Evolutionary conservation across 441 rosid genomes (phyloP).

Genomic region (Populus hybrid): DNA sequence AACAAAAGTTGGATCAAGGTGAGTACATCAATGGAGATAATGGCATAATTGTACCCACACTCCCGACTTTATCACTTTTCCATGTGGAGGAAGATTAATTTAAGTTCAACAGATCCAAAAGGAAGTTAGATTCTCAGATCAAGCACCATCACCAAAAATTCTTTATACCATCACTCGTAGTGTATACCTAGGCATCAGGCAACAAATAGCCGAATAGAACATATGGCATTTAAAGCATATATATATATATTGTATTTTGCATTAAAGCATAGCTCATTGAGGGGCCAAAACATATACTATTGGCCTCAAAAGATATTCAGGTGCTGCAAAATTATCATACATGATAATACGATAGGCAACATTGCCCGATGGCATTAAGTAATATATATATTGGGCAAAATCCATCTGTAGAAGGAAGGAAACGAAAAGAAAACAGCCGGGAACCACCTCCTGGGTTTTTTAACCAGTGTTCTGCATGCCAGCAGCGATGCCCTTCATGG

Average conservation of each 20-base stretch:
- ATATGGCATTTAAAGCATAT: background rate
- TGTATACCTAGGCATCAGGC: no score
- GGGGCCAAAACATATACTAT: background rate
- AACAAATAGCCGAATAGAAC: background rate
- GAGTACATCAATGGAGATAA: no score
- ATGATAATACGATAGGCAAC: constrained; percentile 4
- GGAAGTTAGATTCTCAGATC: no score
- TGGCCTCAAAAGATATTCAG: background rate
- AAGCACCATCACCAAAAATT: no score
- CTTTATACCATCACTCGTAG: no score
- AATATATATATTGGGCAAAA: constrained; percentile 4
- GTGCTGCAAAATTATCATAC: constrained; percentile 2
- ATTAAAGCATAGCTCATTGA: constrained; percentile 2
- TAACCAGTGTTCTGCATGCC: constrained; percentile 94
- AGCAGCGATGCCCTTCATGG: constrained; percentile 96
- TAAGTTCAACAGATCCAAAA: background rate
- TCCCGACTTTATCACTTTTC: no score
- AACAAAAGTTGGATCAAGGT: no score
- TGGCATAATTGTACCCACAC: no score
- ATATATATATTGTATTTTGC: constrained; percentile 22
- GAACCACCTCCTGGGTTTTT: background rate
- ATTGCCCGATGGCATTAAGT: constrained; percentile 2
- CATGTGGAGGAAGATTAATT: no score
- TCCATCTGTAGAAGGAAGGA: background rate
- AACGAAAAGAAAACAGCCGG: background rate